phyloP scores from a whole-genome alignment of 1,139 yeast genomes.

The Candida sp. region DNA sequence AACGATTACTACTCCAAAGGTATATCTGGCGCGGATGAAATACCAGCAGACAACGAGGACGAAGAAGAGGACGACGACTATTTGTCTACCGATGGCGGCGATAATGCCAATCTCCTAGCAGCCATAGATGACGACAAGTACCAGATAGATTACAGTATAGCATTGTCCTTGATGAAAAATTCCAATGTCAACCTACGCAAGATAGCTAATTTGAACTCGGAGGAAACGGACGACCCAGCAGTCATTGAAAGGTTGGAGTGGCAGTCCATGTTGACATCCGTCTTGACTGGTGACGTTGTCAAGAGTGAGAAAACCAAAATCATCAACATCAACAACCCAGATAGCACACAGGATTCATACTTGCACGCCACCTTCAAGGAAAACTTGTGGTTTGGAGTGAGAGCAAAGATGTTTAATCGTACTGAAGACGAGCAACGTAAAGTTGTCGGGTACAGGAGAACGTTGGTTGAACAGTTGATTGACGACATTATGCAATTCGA shows the following conservation, averaged over 20 bases:
- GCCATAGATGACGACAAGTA: conserved; percentile 49
- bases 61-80: conserved; percentile 26
- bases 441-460: conserved; percentile 71
- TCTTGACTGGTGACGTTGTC: conserved; percentile 93
- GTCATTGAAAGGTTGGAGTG: conserved; percentile 88
- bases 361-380: conserved; percentile 67
- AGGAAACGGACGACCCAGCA: conserved; percentile 60
- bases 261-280: conserved; percentile 94
- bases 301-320: conserved; percentile 89
- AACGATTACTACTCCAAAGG: conserved; percentile 78
- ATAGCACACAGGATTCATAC: conserved; percentile 51
- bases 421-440: conserved; percentile 81
- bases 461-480: conserved; percentile 73
- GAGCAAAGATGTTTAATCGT: conserved; percentile 84
- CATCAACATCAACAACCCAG: conserved; percentile 48
- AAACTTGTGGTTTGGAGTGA: conserved; percentile 79
- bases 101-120: conserved; percentile 39
- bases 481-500: conserved; percentile 74
- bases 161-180: conserved; percentile 39
- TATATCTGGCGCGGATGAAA: conserved; percentile 44
- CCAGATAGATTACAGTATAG: conserved; percentile 45
- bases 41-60: conserved; percentile 18
- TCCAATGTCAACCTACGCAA: conserved; percentile 39
- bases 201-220: conserved; percentile 44
- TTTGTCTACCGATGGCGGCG: conserved; percentile 22